phyloP scores from a whole-genome alignment of 2,329 filamentous ascomycete genomes.

The Aspergillus chevalieri region DNA sequence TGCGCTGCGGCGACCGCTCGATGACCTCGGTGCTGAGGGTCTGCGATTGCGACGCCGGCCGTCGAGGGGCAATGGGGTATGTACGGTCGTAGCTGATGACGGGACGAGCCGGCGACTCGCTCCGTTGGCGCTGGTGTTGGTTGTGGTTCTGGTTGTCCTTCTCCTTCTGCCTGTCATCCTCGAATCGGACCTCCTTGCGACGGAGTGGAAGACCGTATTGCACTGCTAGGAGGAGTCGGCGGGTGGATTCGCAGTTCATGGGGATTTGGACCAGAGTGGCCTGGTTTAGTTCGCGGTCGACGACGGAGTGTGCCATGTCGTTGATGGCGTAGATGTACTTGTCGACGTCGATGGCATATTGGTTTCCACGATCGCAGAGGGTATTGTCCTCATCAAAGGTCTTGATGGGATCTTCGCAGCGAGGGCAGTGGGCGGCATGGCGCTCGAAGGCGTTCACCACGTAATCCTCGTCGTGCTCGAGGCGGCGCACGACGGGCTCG shows the following conservation, averaged over 20 bases:
- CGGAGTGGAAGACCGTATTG: constrained; percentile 34
- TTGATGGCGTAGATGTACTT: constrained; percentile 32
- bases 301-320: constrained; percentile 35
- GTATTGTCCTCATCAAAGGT: constrained; percentile 16
- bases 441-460: constrained; percentile 32
- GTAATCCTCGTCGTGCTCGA: constrained; percentile 30
- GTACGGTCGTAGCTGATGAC: constrained; percentile 29
- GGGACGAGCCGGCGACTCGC: constrained; percentile 3
- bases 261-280: constrained; percentile 40
- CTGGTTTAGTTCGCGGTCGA: constrained; percentile 36
- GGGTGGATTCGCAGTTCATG: constrained; percentile 26
- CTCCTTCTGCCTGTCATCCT: not conserved
- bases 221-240: constrained; percentile 36
- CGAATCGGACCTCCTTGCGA: constrained; percentile 5
- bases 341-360: constrained; percentile 28
- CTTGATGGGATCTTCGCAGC: constrained; percentile 25
- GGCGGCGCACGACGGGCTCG: constrained; percentile 27
- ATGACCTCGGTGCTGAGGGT: constrained; percentile 18
- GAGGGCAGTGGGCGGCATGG: constrained; percentile 31
- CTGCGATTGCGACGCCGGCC: constrained; percentile 12
- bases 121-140: not conserved
- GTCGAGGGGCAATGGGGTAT: constrained; percentile 25
- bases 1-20: constrained; percentile 19
- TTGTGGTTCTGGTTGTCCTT: constrained; percentile 2
- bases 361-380: constrained; percentile 32